Conservation (phyloP, 352 stramenopile genomes). For the Salisapilia sapeloensis region DNA sequence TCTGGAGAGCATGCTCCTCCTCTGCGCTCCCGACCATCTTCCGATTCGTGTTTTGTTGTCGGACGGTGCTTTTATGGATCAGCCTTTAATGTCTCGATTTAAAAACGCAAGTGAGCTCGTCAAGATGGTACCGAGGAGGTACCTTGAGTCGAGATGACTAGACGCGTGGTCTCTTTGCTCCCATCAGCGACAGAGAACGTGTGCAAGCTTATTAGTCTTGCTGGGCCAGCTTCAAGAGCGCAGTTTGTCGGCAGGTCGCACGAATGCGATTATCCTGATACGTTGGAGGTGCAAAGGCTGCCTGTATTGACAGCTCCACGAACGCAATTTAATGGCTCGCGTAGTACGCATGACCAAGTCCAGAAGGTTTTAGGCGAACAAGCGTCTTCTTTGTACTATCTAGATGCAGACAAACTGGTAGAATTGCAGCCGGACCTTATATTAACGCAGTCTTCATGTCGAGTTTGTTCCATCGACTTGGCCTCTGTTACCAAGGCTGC, state of each 20-base stretch:
- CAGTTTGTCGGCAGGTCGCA: constrained; percentile 48
- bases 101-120: no score
- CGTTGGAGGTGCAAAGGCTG: constrained; percentile 12
- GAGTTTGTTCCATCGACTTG: constrained; percentile 59
- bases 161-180: constrained; percentile 56
- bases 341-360: constrained; percentile 49
- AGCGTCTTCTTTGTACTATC: constrained; percentile 39
- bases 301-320: constrained; percentile 34
- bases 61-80: no score
- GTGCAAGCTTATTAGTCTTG: constrained; percentile 10
- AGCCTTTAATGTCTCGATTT: no score
- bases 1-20: constrained; percentile 58
- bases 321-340: constrained; percentile 43
- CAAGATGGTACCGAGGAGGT: no score
- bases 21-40: constrained; percentile 16
- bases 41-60: no score
- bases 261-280: constrained; percentile 43
- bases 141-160: no score
- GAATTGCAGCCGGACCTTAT: constrained; percentile 38
- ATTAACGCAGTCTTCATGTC: constrained; percentile 51
- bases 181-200: constrained; percentile 55
- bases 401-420: constrained; percentile 21
- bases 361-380: constrained; percentile 17
- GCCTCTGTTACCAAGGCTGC: constrained; percentile 18
- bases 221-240: background rate